Base-by-base conservation (phyloP, 495 filamentous ascomycete species). In the Oleoguttula mirabilis region DNA sequence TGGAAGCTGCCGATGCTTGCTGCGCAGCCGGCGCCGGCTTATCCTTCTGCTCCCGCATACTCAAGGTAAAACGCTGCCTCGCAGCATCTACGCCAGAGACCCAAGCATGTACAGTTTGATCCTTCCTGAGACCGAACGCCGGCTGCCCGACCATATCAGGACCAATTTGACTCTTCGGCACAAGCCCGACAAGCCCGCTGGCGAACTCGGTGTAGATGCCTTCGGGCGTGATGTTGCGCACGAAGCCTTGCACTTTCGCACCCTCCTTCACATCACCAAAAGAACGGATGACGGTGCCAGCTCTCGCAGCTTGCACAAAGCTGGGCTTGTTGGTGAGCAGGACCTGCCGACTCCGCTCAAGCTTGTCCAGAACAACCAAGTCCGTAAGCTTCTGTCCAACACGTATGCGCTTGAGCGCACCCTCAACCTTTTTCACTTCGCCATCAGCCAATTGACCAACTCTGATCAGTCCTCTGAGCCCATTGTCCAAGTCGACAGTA, bases 201-300 rank as follows among this genome's bases (percentile, higher is more conserved):
- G 76, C 72, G 64, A 93, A 94, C 51, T 86, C 76, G 10, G 94
- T 72, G 47, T 94, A 94, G 15, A 81, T 66, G 25, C 78, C 83
- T 2, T 73, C 79, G n/a, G 70, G 59, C 5, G 82, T 84, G 31
- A 88, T 80, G 48, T 83, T 88, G 35, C 77, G 76, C 21, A 96
- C 71, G 56, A 88, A 94, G n/a, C 90, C 90, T 44, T 71, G 70
- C 5, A 88, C 73, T 12, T 67, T 63, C 20, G 77, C 63, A 15
- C 80, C 80, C 43, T 84, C 72, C 30, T 73, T 65, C 14, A 87
- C 69, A 47, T 84, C 75, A 27, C 80, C 76, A 37, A 92, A 77
- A 21, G 61, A 64, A 14, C 64, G 63, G 10, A 88, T 67, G 19
- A 94, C 68, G 17, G 66, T 69, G 8, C 71, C 71, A 15, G 77